These are phyloP conservation scores for Ceratocystis alfenasii DNA, from an alignment of 2,329 filamentous ascomycete genomes.

Conservation along the genomic window DNA sequence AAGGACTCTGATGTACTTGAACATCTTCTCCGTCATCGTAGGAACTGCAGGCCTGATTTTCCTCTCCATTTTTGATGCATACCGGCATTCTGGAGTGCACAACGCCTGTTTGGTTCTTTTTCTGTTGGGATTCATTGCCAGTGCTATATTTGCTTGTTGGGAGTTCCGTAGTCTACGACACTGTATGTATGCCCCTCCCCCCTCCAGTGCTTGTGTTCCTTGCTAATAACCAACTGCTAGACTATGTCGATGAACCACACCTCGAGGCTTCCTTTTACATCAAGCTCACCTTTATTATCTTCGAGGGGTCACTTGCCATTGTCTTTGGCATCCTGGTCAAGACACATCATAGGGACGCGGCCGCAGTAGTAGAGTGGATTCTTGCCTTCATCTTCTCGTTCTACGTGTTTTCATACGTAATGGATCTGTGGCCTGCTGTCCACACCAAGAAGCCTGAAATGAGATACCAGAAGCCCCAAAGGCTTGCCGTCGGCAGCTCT, in stretches of 20 bases:
- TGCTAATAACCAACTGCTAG: constrained; percentile 27
- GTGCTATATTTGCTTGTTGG: constrained; percentile 76
- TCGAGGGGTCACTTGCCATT: constrained; percentile 63
- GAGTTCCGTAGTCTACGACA: constrained; percentile 80
- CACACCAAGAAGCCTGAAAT: constrained; percentile 38
- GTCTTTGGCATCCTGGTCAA: constrained; percentile 54
- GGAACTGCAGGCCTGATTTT: constrained; percentile 73
- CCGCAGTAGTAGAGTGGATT: constrained; percentile 65
- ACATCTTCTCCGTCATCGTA: constrained; percentile 56
- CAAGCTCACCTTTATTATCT: constrained; percentile 72
- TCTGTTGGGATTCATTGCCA: constrained; percentile 72
- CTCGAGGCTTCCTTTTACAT: constrained; percentile 73
- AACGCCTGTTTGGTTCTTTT: constrained; percentile 70
- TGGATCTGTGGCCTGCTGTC: constrained; percentile 75
- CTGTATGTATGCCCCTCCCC: constrained; percentile 34
- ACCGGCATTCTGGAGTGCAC: constrained; percentile 55
- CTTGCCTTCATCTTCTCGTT: constrained; percentile 78
- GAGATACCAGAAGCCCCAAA: constrained; percentile 1
- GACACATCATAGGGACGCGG: constrained; percentile 40
- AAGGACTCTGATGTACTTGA: constrained; percentile 49
- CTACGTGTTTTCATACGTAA: constrained; percentile 74
- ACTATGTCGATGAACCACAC: constrained; percentile 62
- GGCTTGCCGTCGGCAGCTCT: not conserved
- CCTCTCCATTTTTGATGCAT: constrained; percentile 74
- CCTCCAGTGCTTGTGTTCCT: not conserved